Base-by-base conservation (phyloP, 2,329 filamentous ascomycete genomes). In the Zasmidium citrigriseum region DNA sequence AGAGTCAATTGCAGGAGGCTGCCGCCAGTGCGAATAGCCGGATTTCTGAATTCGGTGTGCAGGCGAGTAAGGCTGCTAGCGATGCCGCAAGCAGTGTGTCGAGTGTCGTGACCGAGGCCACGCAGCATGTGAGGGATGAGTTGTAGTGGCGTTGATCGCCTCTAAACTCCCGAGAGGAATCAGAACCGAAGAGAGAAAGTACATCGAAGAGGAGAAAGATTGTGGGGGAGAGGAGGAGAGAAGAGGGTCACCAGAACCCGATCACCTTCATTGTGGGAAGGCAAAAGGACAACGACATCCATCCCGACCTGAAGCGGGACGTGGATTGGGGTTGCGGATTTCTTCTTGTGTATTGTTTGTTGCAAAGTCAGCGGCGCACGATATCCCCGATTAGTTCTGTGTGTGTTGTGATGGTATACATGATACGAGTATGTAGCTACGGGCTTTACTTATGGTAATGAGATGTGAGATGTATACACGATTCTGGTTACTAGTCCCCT, bases 11-110 rank as follows among this genome's bases (percentile, higher is more conserved):
- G 14, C 67, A 73, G 4, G 70, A 67, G 7, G 78, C 77, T 0
- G 70, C 80, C 21, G 77, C 76, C 44, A 78, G 75, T 41, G 80
- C 79, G 23, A 76, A 76, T 53, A 75, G 72, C 49, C 70, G 70
- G 12, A 73, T 81, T 52, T 71, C 68, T 1, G 75, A 74, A 29
- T 69, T 79, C 50, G 76, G 75, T 11, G 73, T 67, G 1, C 68
- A 65, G 25, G 71, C 64, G 21, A 61, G 61, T 54, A 62, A 66
- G 21, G 73, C 69, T 4, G 72, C 66, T 7, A 60, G 68, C 1
- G 72, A 66, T 5, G 66, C 64, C 4, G 64, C 66, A 0, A 68
- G 70, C 52, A 70, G 65, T 50, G 66, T 73, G 21, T 68, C 66
- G 24, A 77, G 76, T 47, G 76, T 73, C 5, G 77, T 78, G 2